Base-by-base conservation (phyloP, 805 yeast genomes). In the Lachancea kluyveri region DNA sequence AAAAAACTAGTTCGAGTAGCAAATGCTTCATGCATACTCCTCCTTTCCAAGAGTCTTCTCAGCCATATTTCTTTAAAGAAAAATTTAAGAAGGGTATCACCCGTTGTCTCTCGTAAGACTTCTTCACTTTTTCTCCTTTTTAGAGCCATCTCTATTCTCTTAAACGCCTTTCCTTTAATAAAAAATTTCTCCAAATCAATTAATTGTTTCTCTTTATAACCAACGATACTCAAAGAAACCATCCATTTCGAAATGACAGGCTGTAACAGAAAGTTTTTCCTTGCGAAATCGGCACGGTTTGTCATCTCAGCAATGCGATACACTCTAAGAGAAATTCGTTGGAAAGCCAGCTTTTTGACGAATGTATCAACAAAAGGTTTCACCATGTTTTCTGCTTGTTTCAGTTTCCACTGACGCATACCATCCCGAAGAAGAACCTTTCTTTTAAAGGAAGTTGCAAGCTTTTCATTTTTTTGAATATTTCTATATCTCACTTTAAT, bases 61-160 rank as follows among this genome's bases (percentile, higher is more conserved):
- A 12, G 16, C 59, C 57, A 54, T 4, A 48, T 17, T 5, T 34
- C 31, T 9, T 36, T 26, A 18, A 53, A 42, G 7, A 42, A 30
- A 30, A 31, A 37, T 17, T 21, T 21, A 11, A 31, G 11, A 3
- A 44, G 29, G 16, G 41, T 24, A 6, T 11, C 6, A 21, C 40
- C 36, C 11, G 45, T 16, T 6, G 17, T 37, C 2, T 16, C 13
- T 3, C 20, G 19, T 4, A 34, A 45, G 9, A 15, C 4, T 3
- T 13, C n/a, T 22, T 50, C 52, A 17, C 35, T 35, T 28, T 36
- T 25, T 11, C 26, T 37, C 29, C 42, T 23, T 8, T 33, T 23
- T n/a, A 34, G 27, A 4, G 26, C 21, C 10, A 10, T 22, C 8
- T 27, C 31, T n/a, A 43, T 16, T 6, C 20, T 28, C n/a, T 26